Conservation (phyloP, 768 basidiomycete species). For the Leucocoprinus birnbaumii region DNA sequence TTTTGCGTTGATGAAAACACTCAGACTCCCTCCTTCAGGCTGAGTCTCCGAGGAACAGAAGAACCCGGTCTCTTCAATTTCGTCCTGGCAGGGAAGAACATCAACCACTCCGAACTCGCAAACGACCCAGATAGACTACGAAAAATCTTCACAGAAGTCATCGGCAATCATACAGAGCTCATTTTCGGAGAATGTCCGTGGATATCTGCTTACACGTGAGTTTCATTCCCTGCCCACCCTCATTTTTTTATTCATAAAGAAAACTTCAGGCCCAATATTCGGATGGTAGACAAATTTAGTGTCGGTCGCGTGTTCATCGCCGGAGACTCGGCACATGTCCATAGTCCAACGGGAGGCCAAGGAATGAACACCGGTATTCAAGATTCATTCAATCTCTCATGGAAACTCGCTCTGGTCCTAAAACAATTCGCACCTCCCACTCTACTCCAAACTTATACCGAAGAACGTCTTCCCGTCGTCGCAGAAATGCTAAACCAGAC, state of each 20-base stretch:
- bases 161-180: slow-evolving; percentile 25
- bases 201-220: slow-evolving; percentile 16
- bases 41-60: slow-evolving; percentile 20
- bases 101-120: slow-evolving; percentile 17
- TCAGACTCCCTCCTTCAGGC: neutral
- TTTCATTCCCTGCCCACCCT: neutral
- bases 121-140: slow-evolving; percentile 11
- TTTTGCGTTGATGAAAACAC: slow-evolving; percentile 3
- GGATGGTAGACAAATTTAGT: slow-evolving; percentile 39
- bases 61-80: slow-evolving; percentile 21
- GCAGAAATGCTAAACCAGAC: slow-evolving; percentile 32
- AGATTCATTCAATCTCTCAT: slow-evolving; percentile 33
- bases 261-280: slow-evolving; percentile 35
- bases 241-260: neutral
- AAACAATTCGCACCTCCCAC: slow-evolving; percentile 23
- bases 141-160: slow-evolving; percentile 18
- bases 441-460: slow-evolving; percentile 28
- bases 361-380: slow-evolving; percentile 30
- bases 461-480: slow-evolving; percentile 35
- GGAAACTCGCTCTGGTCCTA: slow-evolving; percentile 33
- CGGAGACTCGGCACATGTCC: slow-evolving; percentile 45
- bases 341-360: slow-evolving; percentile 31
- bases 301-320: slow-evolving; percentile 39
- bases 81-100: slow-evolving; percentile 17
- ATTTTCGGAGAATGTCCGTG: slow-evolving; percentile 26